Evolutionary conservation across 805 yeast species (phyloP).

Genomic region (Kodamaea fukazawae): DNA sequence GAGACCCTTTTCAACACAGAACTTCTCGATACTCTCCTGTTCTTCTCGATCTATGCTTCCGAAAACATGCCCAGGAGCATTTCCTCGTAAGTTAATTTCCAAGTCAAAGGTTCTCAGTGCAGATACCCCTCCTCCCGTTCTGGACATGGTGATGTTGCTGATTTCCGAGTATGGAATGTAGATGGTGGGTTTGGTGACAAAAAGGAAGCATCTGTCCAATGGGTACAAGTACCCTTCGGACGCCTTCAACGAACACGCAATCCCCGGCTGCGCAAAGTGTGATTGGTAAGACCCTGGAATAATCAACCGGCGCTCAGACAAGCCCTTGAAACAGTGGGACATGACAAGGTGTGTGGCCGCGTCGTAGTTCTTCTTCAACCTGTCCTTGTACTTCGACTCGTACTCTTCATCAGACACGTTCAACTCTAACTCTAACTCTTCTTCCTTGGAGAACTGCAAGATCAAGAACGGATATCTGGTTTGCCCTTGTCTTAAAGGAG

Average conservation of each 20-base stretch:
- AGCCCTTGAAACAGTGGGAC: conserved; percentile 83
- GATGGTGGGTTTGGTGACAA: conserved; percentile 91
- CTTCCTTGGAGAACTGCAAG: conserved; percentile 84
- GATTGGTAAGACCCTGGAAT: conserved; percentile 82
- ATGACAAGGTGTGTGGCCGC: conserved; percentile 83
- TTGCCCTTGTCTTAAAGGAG: conserved; percentile 97
- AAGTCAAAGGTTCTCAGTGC: conserved; percentile 90
- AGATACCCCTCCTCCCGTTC: conserved; percentile 75
- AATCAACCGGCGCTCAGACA: conserved; percentile 80
- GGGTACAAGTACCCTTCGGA: conserved; percentile 92
- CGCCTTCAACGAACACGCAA: conserved; percentile 90
- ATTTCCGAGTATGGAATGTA: conserved; percentile 86
- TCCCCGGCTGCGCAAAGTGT: conserved; percentile 76
- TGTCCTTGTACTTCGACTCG: conserved; percentile 69
- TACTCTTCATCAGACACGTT: conserved; percentile 82
- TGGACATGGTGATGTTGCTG: conserved; percentile 71
- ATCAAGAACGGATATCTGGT: conserved; percentile 92
- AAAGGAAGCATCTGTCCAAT: conserved; percentile 86
- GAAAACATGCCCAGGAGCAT: conserved; percentile 69
- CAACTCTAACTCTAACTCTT: conserved; percentile 85
- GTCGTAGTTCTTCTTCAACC: conserved; percentile 73
- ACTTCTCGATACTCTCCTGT: conserved; percentile 74
- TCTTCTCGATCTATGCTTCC: conserved; percentile 90
- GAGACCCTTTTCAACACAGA: conserved; percentile 72
- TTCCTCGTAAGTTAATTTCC: conserved; percentile 68